These are phyloP conservation scores for Rhizoclosmatium globosum DNA, from an alignment of 192 early-diverging fungal species.

Conservation along the genomic window DNA sequence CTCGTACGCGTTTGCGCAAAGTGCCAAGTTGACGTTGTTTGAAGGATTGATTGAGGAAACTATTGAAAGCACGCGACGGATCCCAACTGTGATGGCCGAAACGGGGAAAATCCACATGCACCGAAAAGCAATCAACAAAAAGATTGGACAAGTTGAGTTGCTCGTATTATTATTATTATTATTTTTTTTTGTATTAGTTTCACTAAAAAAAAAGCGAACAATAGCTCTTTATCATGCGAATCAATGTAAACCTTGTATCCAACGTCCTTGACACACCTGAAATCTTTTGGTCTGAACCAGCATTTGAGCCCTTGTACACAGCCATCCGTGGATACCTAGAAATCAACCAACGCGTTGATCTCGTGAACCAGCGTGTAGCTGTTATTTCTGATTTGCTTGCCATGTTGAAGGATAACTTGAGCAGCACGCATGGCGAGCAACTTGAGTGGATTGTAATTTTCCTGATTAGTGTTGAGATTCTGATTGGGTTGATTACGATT, in stretches of 20 bases:
- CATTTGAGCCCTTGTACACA: slow-evolving; percentile 76
- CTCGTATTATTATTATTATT: neutral
- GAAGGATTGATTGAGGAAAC: slow-evolving; percentile 94
- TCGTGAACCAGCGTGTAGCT: slow-evolving; percentile 92
- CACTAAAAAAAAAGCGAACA: slow-evolving; percentile 91
- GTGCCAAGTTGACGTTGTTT: slow-evolving; percentile 92
- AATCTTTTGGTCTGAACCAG: slow-evolving; percentile 83
- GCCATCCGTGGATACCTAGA: slow-evolving; percentile 83
- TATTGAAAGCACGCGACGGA: slow-evolving; percentile 87
- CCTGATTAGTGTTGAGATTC: slow-evolving; percentile 69
- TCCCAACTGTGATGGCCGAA: slow-evolving; percentile 93
- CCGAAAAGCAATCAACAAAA: slow-evolving; percentile 88
- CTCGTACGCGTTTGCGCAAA: slow-evolving; percentile 95
- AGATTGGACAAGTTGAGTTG: slow-evolving; percentile 80
- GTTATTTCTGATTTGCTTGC: slow-evolving; percentile 92
- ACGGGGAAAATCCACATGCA: slow-evolving; percentile 81
- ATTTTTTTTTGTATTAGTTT: slow-evolving; percentile 46
- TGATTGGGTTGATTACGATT: slow-evolving; percentile 40
- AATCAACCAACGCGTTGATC: slow-evolving; percentile 75
- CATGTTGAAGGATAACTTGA: slow-evolving; percentile 96
- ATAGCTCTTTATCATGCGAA: slow-evolving; percentile 61
- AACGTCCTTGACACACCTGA: slow-evolving; percentile 74
- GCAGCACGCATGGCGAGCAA: slow-evolving; percentile 91
- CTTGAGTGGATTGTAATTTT: slow-evolving; percentile 98
- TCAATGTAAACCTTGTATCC: slow-evolving; percentile 86